phyloP scores from a whole-genome alignment of 2,329 filamentous ascomycete species.

The Fusarium sp. region DNA sequence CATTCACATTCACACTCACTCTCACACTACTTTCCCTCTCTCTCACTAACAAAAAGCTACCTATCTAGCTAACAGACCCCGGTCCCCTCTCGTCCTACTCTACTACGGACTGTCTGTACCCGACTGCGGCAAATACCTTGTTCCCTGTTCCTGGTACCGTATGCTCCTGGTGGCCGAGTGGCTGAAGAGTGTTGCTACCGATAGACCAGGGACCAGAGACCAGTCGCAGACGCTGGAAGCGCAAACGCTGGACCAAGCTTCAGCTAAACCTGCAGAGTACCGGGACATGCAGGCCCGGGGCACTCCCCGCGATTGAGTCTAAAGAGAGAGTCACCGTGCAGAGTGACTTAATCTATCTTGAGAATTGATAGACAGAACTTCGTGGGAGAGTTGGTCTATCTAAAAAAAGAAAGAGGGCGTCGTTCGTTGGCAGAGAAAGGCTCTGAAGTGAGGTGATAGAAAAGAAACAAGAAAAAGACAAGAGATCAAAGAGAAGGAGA shows the following conservation, averaged over 20 bases:
- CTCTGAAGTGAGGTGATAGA: constrained; percentile 5
- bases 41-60: neutral
- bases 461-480: constrained; percentile 11
- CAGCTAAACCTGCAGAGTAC: constrained; percentile 39
- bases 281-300: constrained; percentile 49
- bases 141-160: constrained; percentile 21
- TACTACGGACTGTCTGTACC: constrained; percentile 11
- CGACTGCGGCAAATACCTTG: constrained; percentile 24
- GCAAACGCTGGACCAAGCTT: constrained; percentile 48
- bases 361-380: constrained; percentile 24
- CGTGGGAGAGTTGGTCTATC: constrained; percentile 23
- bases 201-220: constrained; percentile 28
- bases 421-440: neutral
- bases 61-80: constrained; percentile 24
- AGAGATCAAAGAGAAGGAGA: constrained; percentile 40
- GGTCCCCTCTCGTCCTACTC: constrained; percentile 25
- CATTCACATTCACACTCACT: constrained; percentile 5
- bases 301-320: constrained; percentile 26
- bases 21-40: constrained; percentile 3
- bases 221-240: constrained; percentile 2
- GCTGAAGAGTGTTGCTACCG: constrained; percentile 25
- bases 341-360: constrained; percentile 33
- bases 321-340: constrained; percentile 10
- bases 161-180: constrained; percentile 28
- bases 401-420: constrained; percentile 8